Evolutionary conservation across 2,329 filamentous ascomycete genomes (phyloP).

Genomic region (Monosporascus sp.): DNA sequence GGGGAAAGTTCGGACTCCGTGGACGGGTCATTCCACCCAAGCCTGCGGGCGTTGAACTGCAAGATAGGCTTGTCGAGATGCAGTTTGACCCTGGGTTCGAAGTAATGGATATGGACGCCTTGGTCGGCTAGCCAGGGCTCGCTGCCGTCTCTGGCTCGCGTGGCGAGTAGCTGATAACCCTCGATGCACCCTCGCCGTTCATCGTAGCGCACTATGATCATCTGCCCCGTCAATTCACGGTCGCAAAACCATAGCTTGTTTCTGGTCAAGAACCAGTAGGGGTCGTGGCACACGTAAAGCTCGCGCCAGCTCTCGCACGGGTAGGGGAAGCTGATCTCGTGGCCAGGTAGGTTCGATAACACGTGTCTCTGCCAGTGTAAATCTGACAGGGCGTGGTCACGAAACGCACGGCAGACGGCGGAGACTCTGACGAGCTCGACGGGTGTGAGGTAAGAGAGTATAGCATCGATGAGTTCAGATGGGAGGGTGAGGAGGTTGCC

Average conservation of each 20-base stretch:
- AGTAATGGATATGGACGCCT: constrained; percentile 65
- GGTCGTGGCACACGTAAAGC: constrained; percentile 70
- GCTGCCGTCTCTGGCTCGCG: constrained; percentile 49
- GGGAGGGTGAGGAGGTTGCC: constrained; percentile 56
- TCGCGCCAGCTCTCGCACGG: constrained; percentile 63
- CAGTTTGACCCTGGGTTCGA: constrained; percentile 64
- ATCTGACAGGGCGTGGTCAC: constrained; percentile 58
- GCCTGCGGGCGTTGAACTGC: constrained; percentile 39
- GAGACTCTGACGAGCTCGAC: constrained; percentile 58
- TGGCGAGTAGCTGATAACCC: constrained; percentile 70
- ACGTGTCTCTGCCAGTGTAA: constrained; percentile 68
- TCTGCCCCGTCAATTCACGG: constrained; percentile 63
- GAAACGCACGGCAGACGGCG: constrained; percentile 57
- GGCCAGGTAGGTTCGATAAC: constrained; percentile 60
- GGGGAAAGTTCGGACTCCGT: constrained; percentile 8
- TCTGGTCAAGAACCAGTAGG: constrained; percentile 77
- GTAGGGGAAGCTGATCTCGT: constrained; percentile 46
- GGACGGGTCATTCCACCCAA: constrained; percentile 17
- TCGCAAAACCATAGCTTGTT: constrained; percentile 86
- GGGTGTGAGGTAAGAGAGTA: constrained; percentile 63
- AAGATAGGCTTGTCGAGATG: constrained; percentile 72
- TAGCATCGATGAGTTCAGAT: constrained; percentile 67
- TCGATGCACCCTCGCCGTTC: constrained; percentile 70
- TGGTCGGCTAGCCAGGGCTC: constrained; percentile 61
- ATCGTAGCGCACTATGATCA: constrained; percentile 76